These are phyloP conservation scores for Boletus coccyginus DNA, from an alignment of 768 basidiomycete genomes.

Conservation along the genomic window DNA sequence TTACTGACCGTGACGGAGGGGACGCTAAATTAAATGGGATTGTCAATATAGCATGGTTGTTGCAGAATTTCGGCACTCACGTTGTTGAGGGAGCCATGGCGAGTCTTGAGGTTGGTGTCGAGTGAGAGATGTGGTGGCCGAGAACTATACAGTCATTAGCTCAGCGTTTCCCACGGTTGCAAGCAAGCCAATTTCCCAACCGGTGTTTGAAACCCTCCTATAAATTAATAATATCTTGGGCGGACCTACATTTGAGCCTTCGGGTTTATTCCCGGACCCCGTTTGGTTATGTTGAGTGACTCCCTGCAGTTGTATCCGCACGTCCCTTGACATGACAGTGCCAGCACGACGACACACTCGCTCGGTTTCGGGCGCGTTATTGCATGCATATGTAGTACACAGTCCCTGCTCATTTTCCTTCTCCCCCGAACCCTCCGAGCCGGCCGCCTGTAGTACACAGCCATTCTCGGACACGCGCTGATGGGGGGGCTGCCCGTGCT, in stretches of 20 bases:
- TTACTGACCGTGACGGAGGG: conserved; percentile 46
- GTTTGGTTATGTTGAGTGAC: not conserved
- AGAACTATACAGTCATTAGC: conserved; percentile 36
- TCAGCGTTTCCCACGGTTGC: conserved; percentile 24
- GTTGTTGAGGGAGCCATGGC: conserved; percentile 53
- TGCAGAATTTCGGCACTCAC: conserved; percentile 35
- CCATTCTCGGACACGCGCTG: not conserved
- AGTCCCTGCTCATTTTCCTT: not conserved
- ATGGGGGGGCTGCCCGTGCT: not conserved
- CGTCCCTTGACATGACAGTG: no score
- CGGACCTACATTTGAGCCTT: no score
- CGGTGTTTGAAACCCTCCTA: no score
- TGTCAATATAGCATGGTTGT: not conserved
- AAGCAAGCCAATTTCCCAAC: no score
- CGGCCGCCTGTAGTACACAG: not conserved
- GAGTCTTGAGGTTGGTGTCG: conserved; percentile 35
- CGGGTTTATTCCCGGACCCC: not conserved
- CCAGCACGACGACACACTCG: not conserved
- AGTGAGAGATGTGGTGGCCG: conserved; percentile 35
- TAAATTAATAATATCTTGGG: no score
- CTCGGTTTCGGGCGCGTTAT: not conserved
- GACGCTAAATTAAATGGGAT: conserved; percentile 31
- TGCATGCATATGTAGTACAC: not conserved
- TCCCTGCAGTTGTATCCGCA: no score
- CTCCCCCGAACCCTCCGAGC: not conserved